Conservation (phyloP, 73 alveolate genomes). For the Uronychia setigera region DNA sequence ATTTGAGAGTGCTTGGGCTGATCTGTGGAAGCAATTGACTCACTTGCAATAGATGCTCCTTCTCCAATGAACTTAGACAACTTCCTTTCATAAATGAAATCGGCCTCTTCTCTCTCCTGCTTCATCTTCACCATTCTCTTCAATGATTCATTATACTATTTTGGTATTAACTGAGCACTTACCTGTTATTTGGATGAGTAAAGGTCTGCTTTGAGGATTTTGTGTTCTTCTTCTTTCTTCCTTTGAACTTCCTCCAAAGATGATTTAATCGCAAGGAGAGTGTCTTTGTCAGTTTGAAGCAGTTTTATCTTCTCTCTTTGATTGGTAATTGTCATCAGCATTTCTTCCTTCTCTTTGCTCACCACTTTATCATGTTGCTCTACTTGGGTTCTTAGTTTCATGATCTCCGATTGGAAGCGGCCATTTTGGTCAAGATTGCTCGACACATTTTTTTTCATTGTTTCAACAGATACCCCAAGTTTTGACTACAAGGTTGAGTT, state of each 20-base stretch:
- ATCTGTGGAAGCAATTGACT: neutral
- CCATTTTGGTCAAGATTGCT: neutral
- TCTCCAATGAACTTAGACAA: neutral
- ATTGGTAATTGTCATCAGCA: neutral
- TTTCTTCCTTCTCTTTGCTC: neutral
- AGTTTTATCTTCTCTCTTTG: neutral
- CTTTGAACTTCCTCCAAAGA: neutral
- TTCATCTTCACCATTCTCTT: neutral
- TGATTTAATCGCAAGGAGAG: neutral
- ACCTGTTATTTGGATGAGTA: neutral
- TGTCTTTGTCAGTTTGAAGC: neutral
- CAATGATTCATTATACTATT: neutral
- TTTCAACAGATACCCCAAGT: neutral
- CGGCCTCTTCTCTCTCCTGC: neutral
- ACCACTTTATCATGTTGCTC: neutral
- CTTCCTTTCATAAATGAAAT: neutral
- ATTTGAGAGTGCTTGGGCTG: neutral
- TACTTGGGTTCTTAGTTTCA: neutral
- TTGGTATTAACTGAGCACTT: neutral
- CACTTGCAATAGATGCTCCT: neutral
- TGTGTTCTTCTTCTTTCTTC: neutral
- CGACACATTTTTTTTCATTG: neutral
- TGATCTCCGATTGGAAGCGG: neutral
- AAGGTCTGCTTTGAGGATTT: neutral
- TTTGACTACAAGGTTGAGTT: too few relatives aligned